phyloP scores from a whole-genome alignment of 83 land plant species.

The Thuja plicata region DNA sequence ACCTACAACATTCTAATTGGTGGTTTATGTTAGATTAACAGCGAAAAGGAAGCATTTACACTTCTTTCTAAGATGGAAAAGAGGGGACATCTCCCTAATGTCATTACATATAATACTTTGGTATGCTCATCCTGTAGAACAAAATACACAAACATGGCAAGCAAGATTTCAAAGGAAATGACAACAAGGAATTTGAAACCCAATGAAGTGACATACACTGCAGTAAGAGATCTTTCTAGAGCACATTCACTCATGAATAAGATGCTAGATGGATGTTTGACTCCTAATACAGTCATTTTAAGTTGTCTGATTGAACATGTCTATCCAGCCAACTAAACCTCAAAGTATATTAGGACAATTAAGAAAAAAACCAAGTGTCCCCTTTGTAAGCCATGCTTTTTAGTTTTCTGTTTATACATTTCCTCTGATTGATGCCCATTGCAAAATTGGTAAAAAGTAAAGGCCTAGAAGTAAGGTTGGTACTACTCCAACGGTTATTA shows the following conservation, averaged over 20 bases:
- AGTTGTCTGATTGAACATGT: too few species aligned
- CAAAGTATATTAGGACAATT: too few species aligned
- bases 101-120: constrained; percentile 18
- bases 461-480: too few species aligned
- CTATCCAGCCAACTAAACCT: too few species aligned
- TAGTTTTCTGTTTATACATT: too few species aligned
- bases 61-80: constrained; percentile 21
- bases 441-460: too few species aligned
- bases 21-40: constrained; percentile 35
- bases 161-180: constrained; percentile 26
- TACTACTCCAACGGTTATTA: too few species aligned
- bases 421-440: too few species aligned
- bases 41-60: constrained; percentile 18
- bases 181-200: constrained; percentile 24
- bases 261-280: constrained; percentile 23
- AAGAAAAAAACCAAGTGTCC: too few species aligned
- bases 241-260: constrained; percentile 29
- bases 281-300: too few species aligned
- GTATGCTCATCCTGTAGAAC: background rate
- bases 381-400: too few species aligned
- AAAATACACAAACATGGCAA: background rate
- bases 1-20: constrained; percentile 39
- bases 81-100: constrained; percentile 16
- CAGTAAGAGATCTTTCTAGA: constrained; percentile 26
- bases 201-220: too few species aligned